Percentiles rank a stretch among this genome's conserved stretches.
These are phyloP conservation scores for Bonia amplexicaulis DNA, from an alignment of 176 grass and related monocot genomes.

Conservation along the genomic window DNA sequence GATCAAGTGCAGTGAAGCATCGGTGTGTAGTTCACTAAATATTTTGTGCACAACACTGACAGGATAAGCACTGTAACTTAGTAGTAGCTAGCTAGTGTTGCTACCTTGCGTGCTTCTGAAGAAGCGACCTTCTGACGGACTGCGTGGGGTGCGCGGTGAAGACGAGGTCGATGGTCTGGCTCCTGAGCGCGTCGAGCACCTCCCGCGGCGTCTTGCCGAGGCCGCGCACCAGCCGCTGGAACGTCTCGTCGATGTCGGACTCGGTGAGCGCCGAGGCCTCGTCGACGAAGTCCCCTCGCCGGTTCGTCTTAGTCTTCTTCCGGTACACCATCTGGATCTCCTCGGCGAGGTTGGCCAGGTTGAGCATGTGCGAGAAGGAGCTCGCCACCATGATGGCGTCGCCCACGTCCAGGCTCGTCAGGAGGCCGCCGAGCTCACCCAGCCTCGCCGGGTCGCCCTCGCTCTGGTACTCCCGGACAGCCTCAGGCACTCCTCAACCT, in stretches of 20 bases:
- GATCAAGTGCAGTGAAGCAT: not conserved
- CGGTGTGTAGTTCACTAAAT: not conserved
- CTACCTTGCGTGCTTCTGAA: slow-evolving; percentile 72
- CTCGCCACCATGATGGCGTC: slow-evolving; percentile 63
- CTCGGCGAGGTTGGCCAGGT: slow-evolving; percentile 77
- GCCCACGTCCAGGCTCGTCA: slow-evolving; percentile 50
- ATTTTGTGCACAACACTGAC: not conserved
- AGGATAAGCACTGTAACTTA: not conserved
- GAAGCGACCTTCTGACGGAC: slow-evolving; percentile 66
- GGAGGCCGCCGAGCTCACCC: slow-evolving; percentile 47
- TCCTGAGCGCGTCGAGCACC: slow-evolving; percentile 72
- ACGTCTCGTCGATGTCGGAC: slow-evolving; percentile 76
- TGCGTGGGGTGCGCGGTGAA: slow-evolving; percentile 86
- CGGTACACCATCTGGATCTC: slow-evolving; percentile 69
- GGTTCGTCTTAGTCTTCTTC: slow-evolving; percentile 36
- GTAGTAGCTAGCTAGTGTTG: not conserved
- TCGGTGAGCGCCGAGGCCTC: slow-evolving; percentile 63
- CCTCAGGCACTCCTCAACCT: slow-evolving; percentile 78
- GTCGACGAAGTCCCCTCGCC: slow-evolving; percentile 53
- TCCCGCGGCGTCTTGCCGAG: slow-evolving; percentile 59
- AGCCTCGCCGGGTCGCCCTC: slow-evolving; percentile 34
- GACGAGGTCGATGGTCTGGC: slow-evolving; percentile 75
- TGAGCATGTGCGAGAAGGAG: slow-evolving; percentile 88
- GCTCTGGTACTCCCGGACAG: slow-evolving; percentile 55
- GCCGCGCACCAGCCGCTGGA: slow-evolving; percentile 49